These are phyloP conservation scores for Epichloe sylvatica DNA, from an alignment of 2,329 filamentous ascomycete species.

Conservation along the genomic window DNA sequence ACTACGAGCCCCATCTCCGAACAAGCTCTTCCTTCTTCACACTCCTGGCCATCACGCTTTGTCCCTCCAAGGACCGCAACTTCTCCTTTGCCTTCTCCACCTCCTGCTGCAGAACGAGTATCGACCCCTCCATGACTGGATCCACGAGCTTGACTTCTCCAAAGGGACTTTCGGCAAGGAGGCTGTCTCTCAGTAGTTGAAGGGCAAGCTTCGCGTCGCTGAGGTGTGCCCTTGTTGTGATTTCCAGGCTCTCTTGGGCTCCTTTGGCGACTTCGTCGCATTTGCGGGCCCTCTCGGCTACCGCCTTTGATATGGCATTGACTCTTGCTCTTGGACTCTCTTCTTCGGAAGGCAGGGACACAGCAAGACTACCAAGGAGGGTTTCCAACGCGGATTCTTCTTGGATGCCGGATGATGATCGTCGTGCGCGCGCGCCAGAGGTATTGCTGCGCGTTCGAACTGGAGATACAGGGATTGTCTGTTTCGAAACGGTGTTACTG, in stretches of 20 bases:
- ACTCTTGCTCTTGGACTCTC: constrained; percentile 15
- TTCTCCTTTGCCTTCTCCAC: constrained; percentile 26
- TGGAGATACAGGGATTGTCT: constrained; percentile 21
- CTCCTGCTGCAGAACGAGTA: constrained; percentile 33
- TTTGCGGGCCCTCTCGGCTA: constrained; percentile 29
- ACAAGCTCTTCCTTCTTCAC: constrained; percentile 35
- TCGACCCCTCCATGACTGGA: constrained; percentile 36
- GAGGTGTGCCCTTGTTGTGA: constrained; percentile 25
- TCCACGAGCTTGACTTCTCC: constrained; percentile 36
- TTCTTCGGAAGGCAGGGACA: constrained; percentile 24
- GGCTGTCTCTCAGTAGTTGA: constrained; percentile 34
- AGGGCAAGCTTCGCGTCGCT: constrained; percentile 34
- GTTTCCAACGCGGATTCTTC: constrained; percentile 30
- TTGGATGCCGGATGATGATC: constrained; percentile 23
- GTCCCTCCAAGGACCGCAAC: constrained; percentile 25
- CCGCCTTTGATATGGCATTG: constrained; percentile 20
- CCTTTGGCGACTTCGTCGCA: constrained; percentile 28
- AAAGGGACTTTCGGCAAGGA: constrained; percentile 39
- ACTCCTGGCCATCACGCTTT: constrained; percentile 25
- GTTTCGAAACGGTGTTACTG: constrained; percentile 10
- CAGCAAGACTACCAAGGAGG: constrained; percentile 33
- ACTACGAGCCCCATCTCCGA: constrained; percentile 16
- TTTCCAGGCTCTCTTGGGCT: constrained; percentile 38
- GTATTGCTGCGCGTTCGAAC: constrained; percentile 18
- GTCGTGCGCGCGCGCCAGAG: constrained; percentile 13